phyloP scores from a whole-genome alignment of 1,284 basidiomycete genomes.

The Rhodotorula sp. region DNA sequence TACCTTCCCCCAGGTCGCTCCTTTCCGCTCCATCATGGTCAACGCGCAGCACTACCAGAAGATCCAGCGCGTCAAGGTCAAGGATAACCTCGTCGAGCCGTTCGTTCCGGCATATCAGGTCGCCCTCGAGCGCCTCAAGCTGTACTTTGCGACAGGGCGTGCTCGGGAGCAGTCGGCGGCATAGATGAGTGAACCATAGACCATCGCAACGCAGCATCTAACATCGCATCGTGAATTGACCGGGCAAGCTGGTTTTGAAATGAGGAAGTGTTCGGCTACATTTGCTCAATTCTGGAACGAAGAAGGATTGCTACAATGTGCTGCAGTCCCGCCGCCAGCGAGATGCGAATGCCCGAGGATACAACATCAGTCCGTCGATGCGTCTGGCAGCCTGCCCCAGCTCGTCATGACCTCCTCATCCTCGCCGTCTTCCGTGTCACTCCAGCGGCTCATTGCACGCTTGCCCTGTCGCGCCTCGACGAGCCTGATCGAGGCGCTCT shows the following conservation, averaged over 20 bases:
- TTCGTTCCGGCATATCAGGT: constrained; percentile 60
- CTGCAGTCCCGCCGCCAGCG: background rate
- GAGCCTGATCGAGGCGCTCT: background rate
- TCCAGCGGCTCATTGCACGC: background rate
- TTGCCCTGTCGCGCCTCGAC: background rate
- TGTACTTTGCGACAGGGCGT: constrained; percentile 18
- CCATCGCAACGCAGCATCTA: background rate
- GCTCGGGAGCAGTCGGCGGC: constrained; percentile 1
- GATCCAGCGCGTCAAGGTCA: constrained; percentile 70
- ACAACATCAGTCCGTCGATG: background rate
- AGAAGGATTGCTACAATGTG: background rate
- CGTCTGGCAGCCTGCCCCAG: background rate
- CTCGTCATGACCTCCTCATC: constrained; percentile 1
- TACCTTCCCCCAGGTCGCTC: constrained; percentile 61
- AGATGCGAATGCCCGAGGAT: background rate
- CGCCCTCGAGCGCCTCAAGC: constrained; percentile 22
- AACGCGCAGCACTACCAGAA: constrained; percentile 69
- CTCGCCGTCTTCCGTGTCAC: constrained; percentile 9
- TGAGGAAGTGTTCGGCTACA: background rate
- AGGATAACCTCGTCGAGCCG: constrained; percentile 62
- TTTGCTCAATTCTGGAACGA: background rate
- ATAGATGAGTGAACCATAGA: background rate
- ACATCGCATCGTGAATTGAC: too few relatives aligned
- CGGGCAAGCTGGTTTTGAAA: background rate
- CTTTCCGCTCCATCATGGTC: constrained; percentile 83